These are phyloP conservation scores for Climacium dendroides DNA, from an alignment of 225 moss, liverwort and hornwort species.

Conservation along the genomic window DNA sequence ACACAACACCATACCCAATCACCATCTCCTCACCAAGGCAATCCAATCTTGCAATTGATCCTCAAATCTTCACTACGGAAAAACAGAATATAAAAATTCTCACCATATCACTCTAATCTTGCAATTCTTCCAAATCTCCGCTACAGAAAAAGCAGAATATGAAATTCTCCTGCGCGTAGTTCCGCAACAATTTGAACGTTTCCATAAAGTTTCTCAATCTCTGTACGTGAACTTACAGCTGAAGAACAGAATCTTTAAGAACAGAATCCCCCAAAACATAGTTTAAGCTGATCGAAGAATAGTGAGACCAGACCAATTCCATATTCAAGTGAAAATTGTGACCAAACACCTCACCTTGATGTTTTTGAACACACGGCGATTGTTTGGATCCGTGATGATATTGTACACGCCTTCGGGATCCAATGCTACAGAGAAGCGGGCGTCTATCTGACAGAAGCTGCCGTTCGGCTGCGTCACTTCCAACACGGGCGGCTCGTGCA, in stretches of 20 bases:
- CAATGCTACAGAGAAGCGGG: conserved; percentile 63
- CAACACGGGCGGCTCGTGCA: conserved; percentile 51
- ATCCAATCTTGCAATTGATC: background rate
- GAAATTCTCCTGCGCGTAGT: background rate
- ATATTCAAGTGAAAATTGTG: background rate
- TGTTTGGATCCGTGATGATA: conserved; percentile 86
- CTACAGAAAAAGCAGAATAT: background rate
- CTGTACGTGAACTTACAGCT: background rate
- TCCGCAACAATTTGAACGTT: background rate
- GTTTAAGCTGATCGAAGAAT: background rate
- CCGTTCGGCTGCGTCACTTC: conserved; percentile 65
- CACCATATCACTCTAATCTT: background rate
- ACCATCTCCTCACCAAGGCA: background rate
- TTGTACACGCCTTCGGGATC: conserved; percentile 59
- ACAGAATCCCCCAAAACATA: background rate
- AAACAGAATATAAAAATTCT: background rate
- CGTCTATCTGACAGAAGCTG: conserved; percentile 70
- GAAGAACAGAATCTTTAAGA: background rate
- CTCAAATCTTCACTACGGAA: background rate
- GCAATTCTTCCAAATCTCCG: background rate
- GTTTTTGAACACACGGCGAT: conserved; percentile 82
- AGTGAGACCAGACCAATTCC: background rate
- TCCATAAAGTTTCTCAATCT: background rate
- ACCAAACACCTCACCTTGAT: conserved; percentile 40
- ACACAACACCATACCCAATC: background rate